Evolutionary conservation across 176 grass and related monocot species (phyloP).

Genomic region (Zea luxurians): DNA sequence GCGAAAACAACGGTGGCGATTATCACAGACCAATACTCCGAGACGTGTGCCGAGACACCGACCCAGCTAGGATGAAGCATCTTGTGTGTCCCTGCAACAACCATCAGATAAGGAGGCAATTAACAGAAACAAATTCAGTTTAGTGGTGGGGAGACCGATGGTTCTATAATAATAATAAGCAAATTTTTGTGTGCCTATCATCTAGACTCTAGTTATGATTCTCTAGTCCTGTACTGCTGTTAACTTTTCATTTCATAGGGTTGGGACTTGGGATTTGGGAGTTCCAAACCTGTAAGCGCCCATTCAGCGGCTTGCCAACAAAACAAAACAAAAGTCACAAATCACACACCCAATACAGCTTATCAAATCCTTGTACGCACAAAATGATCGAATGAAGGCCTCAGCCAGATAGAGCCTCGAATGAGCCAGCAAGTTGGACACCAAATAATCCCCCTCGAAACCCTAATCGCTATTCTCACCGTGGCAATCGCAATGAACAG

Average conservation of each 20-base stretch:
- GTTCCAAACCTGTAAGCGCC: constrained; percentile 2
- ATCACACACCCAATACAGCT: neutral
- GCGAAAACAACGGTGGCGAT: constrained; percentile 36
- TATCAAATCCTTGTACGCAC: neutral
- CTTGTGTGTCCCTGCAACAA: constrained; percentile 40
- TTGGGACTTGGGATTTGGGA: neutral
- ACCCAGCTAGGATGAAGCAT: constrained; percentile 66
- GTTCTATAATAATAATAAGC: neutral
- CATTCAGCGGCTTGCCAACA: neutral
- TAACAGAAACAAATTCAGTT: neutral
- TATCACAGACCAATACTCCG: constrained; percentile 50
- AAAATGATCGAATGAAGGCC: neutral
- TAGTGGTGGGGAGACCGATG: neutral
- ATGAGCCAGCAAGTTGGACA: neutral
- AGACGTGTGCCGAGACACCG: constrained; percentile 32
- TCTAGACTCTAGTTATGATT: constrained; percentile 5
- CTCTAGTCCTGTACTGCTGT: no score
- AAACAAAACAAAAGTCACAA: neutral
- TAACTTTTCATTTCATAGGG: neutral
- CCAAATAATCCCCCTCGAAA: constrained; percentile 8
- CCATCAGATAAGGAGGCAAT: neutral
- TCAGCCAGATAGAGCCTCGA: neutral
- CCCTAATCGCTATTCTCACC: neutral
- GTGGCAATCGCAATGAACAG: neutral
- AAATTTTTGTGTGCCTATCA: neutral